Base-by-base conservation (phyloP, 2,329 filamentous ascomycete genomes). In the Aspergillus texensis region DNA sequence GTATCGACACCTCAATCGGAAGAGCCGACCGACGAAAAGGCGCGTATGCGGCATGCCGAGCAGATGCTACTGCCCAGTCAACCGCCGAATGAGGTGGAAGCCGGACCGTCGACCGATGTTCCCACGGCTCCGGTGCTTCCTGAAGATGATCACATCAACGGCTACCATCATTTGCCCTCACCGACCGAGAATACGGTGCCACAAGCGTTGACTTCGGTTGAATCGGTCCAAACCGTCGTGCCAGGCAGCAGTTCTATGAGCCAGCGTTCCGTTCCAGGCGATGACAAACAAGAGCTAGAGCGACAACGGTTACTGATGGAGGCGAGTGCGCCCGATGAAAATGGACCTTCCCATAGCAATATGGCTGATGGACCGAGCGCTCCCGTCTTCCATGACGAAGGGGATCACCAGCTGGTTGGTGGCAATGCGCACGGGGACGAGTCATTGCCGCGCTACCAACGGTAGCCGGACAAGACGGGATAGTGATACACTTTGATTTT, bases 221-320 rank as follows among this genome's bases (percentile, higher is more conserved):
- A 74, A 45, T 76, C 74, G 9, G 59, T 75, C 46, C 73, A 74
- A 70, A 73, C 74, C 9, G 69, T 74, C 30, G 62, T 75, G 24
- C 63, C 69, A 56, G 53, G 78, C 65, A 63, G 78, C 72, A 62
- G 75, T 69, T 3, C 79, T 80, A 6, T 82, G 81, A 6, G 58
- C 53, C 65, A 72, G 54, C 58, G 69, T 54, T 52, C 65, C 36
- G 60, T 81, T 0, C 53, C 72, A 62, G 26, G 68, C 61, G 91
- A 95, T 61, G 94, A 96, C 75, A 95, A 96, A 75, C 88, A 89
- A 69, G 92, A 96, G 74, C 80, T 93, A 8, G 91, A 94, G 74
- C 83, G 88, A 24, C 85, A 81, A 61, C 82, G 89, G 43, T 76
- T 92, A n/a, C 80, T 91, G 64, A 80, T 83, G 58, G 85, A 90